These are phyloP conservation scores for Cylindrodendrum hubeiense DNA, from an alignment of 2,329 filamentous ascomycete genomes.

Conservation along the genomic window DNA sequence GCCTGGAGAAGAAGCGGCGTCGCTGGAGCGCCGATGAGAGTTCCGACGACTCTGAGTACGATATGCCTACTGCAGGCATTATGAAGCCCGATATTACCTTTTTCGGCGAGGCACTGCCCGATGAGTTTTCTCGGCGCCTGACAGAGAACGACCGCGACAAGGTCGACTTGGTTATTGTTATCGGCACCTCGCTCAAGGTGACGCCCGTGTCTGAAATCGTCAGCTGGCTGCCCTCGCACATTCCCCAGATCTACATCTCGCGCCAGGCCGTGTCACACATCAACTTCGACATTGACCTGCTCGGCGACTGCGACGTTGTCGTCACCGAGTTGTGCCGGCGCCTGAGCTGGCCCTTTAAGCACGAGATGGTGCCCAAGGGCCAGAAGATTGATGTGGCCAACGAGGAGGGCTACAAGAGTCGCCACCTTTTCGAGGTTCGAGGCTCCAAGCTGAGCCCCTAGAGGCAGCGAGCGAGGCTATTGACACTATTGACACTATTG, in stretches of 20 bases:
- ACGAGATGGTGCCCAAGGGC: constrained; percentile 83
- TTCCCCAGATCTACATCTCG: constrained; percentile 93
- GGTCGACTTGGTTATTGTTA: constrained; percentile 93
- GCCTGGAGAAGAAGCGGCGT: constrained; percentile 57
- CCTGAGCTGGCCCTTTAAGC: constrained; percentile 82
- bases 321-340: constrained; percentile 87
- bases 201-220: constrained; percentile 94
- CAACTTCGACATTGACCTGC: constrained; percentile 94
- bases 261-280: constrained; percentile 87
- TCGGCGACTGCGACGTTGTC: constrained; percentile 95
- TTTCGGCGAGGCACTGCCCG: constrained; percentile 91
- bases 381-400: constrained; percentile 70
- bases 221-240: constrained; percentile 79
- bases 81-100: constrained; percentile 99
- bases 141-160: constrained; percentile 83
- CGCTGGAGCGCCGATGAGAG: constrained; percentile 54
- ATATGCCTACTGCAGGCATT: constrained; percentile 77
- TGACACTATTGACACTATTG: too few species aligned
- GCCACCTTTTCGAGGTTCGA: constrained; percentile 52
- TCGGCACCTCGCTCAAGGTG: constrained; percentile 96
- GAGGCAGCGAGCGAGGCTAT: not conserved
- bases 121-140: constrained; percentile 84
- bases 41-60: constrained; percentile 61
- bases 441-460: not conserved
- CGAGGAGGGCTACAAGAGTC: constrained; percentile 50